Percentiles rank a stretch among this genome's conserved stretches.
Conservation (phyloP, 257 asterid species). For the Coffea canephora region DNA sequence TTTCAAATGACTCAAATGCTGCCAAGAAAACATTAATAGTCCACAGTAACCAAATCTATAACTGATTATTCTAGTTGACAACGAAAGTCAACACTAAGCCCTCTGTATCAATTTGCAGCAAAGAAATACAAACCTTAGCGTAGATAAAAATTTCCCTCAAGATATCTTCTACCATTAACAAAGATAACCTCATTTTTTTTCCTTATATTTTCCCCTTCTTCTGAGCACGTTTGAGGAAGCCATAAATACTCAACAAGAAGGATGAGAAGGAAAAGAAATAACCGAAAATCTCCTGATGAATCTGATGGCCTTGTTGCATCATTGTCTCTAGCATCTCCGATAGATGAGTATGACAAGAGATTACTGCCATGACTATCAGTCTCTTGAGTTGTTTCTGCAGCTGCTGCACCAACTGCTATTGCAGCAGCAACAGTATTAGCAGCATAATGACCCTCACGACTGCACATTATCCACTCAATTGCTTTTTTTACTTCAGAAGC, state of each 20-base stretch:
- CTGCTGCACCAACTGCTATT: slow-evolving; percentile 86
- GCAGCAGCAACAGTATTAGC: slow-evolving; percentile 99
- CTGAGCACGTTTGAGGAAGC: neutral
- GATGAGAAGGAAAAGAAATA: slow-evolving; percentile 12
- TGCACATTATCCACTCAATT: slow-evolving; percentile 93
- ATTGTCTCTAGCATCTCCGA: slow-evolving; percentile 53
- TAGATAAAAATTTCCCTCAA: neutral
- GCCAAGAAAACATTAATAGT: neutral
- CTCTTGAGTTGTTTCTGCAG: slow-evolving; percentile 67
- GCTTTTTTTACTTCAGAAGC: slow-evolving; percentile 95
- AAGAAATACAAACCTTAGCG: neutral
- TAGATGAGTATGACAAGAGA: slow-evolving; percentile 49
- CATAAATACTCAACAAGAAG: neutral
- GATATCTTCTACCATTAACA: neutral
- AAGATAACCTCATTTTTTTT: neutral
- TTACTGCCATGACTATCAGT: slow-evolving; percentile 46
- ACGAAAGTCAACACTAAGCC: neutral
- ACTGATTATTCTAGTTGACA: neutral
- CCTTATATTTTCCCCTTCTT: neutral
- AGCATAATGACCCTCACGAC: slow-evolving; percentile 93
- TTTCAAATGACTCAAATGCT: neutral
- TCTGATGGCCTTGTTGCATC: slow-evolving; percentile 53
- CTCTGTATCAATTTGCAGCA: neutral
- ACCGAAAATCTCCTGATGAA: slow-evolving; percentile 83
- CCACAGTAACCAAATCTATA: neutral